Evolutionary conservation across 139 green algal genomes (phyloP).

Genomic region (Chlorella sp.): DNA sequence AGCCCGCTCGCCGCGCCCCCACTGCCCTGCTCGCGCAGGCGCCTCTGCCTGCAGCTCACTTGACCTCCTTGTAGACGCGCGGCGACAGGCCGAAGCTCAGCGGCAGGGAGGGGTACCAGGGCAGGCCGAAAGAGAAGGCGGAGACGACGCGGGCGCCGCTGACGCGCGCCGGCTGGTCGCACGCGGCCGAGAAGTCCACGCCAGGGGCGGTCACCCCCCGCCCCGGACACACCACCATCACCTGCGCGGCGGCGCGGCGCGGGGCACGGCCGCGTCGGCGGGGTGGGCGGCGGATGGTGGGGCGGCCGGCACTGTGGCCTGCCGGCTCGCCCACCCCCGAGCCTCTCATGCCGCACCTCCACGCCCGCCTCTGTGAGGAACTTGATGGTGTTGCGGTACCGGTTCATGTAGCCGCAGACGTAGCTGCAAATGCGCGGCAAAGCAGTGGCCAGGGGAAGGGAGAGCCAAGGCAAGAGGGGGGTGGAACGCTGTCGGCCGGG

Average conservation of each 20-base stretch:
- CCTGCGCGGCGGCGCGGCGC: no score
- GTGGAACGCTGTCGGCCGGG: no score
- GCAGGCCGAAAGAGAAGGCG: constrained; percentile 43
- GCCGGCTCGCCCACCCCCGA: no score
- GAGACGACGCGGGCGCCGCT: constrained; percentile 34
- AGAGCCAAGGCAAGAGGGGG: no score
- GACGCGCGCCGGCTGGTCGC: constrained; percentile 39
- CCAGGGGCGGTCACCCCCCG: constrained; percentile 31
- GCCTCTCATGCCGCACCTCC: no score
- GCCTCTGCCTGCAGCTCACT: constrained; percentile 18
- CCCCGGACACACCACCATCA: constrained; percentile 41
- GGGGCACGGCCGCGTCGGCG: no score
- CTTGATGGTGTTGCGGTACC: constrained; percentile 41
- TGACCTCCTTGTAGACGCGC: constrained; percentile 55
- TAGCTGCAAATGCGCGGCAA: constrained; percentile 29
- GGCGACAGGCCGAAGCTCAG: constrained; percentile 52
- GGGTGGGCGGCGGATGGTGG: no score
- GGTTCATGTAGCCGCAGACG: constrained; percentile 51
- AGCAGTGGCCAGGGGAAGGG: neutral
- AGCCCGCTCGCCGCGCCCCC: neutral
- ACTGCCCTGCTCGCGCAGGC: neutral
- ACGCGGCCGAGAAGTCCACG: constrained; percentile 29
- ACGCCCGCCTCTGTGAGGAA: constrained; percentile 37
- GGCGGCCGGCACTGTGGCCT: no score
- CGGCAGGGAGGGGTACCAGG: constrained; percentile 48